Base-by-base conservation (phyloP, 345 rosid genomes). In the Aquilaria malaccensis region DNA sequence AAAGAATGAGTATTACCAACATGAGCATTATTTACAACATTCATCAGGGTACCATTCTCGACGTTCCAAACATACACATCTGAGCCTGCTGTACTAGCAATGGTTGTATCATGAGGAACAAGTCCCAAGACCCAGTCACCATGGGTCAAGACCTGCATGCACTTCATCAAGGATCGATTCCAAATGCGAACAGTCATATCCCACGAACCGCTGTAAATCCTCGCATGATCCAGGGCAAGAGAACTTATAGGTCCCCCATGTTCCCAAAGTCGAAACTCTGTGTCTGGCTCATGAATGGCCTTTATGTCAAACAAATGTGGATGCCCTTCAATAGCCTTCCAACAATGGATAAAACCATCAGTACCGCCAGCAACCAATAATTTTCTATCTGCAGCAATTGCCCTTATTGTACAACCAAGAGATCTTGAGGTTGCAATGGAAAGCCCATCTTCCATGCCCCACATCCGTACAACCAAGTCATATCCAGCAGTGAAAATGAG, bases 71-170 rank as follows among this genome's bases (percentile, higher is more conserved):
- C 56, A 68, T 82, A 85, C 62, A 93, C 91, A 76, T 93, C 94
- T 5, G 96, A 84, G 32, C 98, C 97, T 1, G 94, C 71, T 6
- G 91, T 60, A 58, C 82, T 73, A 13, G 81, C 87, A 59, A 89
- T 65, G 4, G 85, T 84, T 14, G 80, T 79, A 62, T 79, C 85
- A 56, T 81, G 96, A 11, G 97, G 96, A 13, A 63, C 89, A 67
- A 93, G 81, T 55, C 81, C 76, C 92, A 91, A 93, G 60, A 93
- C 88, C 97, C 97, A 93, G 70, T 93, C 98, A 72, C 82, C 64
- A 61, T 93, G 97, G 76, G 87, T 84, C 80, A 93, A 75, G 48
- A 84, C 75, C 68, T 78, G 80, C 49, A 70, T 51, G 74, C 95
- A 93, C 59, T 82, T 82, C 69, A 87, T 64, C 2, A 84, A 85